These are phyloP conservation scores for Fusarium brachygibbosum DNA, from an alignment of 2,329 filamentous ascomycete species.

Conservation along the genomic window DNA sequence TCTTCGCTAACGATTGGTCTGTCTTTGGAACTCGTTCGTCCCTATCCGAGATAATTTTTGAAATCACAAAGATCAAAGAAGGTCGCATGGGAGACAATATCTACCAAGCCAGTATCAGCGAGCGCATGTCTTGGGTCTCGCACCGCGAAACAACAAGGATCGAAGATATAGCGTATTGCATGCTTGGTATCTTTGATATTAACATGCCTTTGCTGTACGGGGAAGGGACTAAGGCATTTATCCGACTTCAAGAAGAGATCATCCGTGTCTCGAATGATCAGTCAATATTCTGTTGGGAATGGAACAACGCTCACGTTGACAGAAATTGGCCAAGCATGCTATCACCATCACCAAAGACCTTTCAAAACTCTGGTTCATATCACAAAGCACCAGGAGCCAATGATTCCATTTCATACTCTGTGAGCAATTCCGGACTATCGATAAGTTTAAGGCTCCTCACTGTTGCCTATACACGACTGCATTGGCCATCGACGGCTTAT, in stretches of 20 bases:
- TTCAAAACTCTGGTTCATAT: background rate
- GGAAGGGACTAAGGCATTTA: background rate
- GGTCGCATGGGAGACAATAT: background rate
- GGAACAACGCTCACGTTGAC: background rate
- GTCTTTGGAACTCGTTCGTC: background rate
- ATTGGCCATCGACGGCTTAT: background rate
- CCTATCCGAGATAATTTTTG: fast-evolving
- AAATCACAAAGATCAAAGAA: background rate
- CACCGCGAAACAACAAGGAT: background rate
- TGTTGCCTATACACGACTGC: background rate
- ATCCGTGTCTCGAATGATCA: background rate
- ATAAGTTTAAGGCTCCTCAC: background rate
- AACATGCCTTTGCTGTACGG: background rate
- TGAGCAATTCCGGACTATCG: background rate
- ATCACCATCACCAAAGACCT: background rate
- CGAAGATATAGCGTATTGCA: background rate
- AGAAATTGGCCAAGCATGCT: background rate
- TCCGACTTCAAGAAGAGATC: background rate
- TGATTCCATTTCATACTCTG: background rate
- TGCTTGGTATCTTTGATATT: background rate
- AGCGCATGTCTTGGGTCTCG: background rate
- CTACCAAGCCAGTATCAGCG: background rate
- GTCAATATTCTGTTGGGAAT: background rate
- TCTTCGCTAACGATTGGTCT: background rate
- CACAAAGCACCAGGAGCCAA: background rate